Evolutionary conservation across 2,329 filamentous ascomycete genomes (phyloP).

Genomic region (Venturia oleaginea): DNA sequence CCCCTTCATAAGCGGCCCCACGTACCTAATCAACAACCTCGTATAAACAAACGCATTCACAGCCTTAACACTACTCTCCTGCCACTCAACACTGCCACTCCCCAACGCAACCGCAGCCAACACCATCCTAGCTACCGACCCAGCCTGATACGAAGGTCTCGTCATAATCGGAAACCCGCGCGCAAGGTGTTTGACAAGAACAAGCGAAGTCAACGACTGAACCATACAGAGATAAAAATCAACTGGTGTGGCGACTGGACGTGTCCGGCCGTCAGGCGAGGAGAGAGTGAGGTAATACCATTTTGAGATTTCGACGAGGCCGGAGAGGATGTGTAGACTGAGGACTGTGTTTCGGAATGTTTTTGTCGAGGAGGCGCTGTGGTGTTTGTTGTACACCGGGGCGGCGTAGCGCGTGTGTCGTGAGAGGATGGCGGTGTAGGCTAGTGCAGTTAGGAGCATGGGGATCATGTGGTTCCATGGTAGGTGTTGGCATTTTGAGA

Average conservation of each 20-base stretch:
- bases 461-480: not conserved
- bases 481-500: not conserved
- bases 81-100: not conserved
- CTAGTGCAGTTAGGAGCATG: not conserved
- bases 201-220: not conserved
- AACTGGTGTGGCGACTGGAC: not conserved
- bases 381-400: not conserved
- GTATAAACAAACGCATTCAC: not conserved
- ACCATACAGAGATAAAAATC: not conserved
- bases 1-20: not conserved
- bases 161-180: not conserved
- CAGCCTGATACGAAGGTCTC: not conserved
- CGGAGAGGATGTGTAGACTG: not conserved
- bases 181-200: not conserved
- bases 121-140: not conserved
- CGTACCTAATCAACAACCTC: not conserved
- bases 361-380: not conserved
- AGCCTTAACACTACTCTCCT: not conserved
- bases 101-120: not conserved
- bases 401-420: not conserved
- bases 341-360: not conserved
- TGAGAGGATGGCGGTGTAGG: not conserved
- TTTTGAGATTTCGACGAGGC: not conserved
- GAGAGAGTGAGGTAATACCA: not conserved
- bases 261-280: not conserved